Conservation (phyloP, 148 eudicot species). For the Heliamphora exappendiculata region DNA sequence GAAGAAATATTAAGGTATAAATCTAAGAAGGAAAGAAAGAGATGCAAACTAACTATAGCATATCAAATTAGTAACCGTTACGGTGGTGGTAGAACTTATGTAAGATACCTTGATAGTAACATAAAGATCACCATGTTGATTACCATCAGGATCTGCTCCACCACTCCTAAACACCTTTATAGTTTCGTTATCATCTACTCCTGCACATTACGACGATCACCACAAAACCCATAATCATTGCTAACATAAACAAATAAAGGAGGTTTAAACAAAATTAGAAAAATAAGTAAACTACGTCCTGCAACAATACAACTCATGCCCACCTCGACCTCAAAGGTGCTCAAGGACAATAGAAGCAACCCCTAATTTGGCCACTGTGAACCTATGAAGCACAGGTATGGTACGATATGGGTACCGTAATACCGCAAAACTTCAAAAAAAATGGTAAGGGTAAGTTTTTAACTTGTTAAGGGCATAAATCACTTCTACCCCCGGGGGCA, state of each 20-base stretch:
- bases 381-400: not conserved
- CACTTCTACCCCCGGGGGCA: not conserved
- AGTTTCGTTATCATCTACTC: slow-evolving; percentile 60
- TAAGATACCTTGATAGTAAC: slow-evolving; percentile 59
- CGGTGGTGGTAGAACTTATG: not conserved
- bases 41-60: not conserved
- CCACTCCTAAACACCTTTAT: slow-evolving; percentile 68
- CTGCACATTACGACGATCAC: slow-evolving; percentile 38
- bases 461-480: not conserved
- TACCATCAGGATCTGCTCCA: slow-evolving; percentile 95
- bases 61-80: not conserved
- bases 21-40: not conserved
- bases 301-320: not conserved
- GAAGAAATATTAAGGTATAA: slow-evolving; percentile 5
- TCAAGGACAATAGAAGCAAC: not conserved
- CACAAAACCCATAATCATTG: not conserved
- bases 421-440: not conserved
- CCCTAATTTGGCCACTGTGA: not conserved
- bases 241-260: not conserved
- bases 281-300: not conserved
- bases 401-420: not conserved
- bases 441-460: not conserved
- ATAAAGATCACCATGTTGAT: slow-evolving; percentile 78
- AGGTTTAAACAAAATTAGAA: not conserved
- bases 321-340: not conserved